phyloP scores from a whole-genome alignment of 2,329 filamentous ascomycete species.

The Ploettnerulaceae sp. region DNA sequence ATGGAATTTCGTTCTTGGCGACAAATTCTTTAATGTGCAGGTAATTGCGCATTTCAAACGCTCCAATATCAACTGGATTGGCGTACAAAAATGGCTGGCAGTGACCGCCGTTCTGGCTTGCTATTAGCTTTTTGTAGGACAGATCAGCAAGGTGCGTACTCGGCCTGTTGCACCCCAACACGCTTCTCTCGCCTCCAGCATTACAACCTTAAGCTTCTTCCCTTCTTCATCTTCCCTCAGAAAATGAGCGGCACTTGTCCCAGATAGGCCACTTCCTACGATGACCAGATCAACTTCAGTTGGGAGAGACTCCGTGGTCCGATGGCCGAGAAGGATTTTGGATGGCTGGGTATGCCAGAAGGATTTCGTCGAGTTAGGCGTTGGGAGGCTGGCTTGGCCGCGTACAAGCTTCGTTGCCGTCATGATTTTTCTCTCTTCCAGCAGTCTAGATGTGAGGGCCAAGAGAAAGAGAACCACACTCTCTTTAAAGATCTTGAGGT shows the following conservation, averaged over 20 bases:
- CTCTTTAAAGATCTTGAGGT: too few species aligned
- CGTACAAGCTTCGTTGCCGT: constrained; percentile 8
- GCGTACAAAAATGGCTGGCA: constrained; percentile 69
- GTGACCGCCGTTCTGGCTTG: constrained; percentile 60
- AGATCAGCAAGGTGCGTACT: constrained; percentile 43
- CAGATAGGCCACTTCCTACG: constrained; percentile 72
- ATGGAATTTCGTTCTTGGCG: constrained; percentile 52
- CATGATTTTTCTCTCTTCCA: too few species aligned
- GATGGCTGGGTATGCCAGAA: constrained; percentile 74
- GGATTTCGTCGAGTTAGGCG: constrained; percentile 54
- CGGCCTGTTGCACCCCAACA: constrained; percentile 82
- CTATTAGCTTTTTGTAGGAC: constrained; percentile 1
- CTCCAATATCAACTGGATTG: constrained; percentile 53
- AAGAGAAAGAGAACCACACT: too few species aligned
- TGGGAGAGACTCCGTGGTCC: constrained; percentile 61
- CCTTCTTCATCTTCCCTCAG: constrained; percentile 43
- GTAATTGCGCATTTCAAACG: constrained; percentile 70
- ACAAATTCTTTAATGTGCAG: constrained; percentile 54
- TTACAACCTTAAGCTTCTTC: constrained; percentile 51
- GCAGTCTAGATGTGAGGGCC: too few species aligned
- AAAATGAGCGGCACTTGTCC: constrained; percentile 64
- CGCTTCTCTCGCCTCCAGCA: constrained; percentile 74
- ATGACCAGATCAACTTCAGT: constrained; percentile 61
- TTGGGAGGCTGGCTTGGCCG: constrained; percentile 45
- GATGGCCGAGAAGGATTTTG: constrained; percentile 58